phyloP scores from a whole-genome alignment of 1,284 basidiomycete genomes.

The Ganoderma boninense region DNA sequence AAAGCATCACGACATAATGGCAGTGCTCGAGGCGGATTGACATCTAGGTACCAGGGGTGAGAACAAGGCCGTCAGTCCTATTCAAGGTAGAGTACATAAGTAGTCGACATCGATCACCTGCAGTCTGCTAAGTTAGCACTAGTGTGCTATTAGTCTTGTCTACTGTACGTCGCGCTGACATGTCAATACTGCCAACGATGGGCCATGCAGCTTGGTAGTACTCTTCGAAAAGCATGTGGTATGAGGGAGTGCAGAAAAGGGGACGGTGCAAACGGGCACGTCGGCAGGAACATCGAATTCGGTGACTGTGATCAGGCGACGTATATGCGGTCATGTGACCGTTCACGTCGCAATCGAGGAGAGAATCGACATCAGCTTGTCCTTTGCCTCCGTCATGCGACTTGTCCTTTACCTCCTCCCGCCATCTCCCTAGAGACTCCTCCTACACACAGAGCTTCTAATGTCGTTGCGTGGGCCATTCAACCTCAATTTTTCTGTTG shows the following conservation, averaged over 20 bases:
- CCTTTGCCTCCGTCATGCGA: background rate
- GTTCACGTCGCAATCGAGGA: background rate
- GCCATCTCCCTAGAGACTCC: background rate
- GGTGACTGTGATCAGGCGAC: background rate
- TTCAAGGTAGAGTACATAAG: background rate
- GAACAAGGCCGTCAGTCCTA: constrained; percentile 3
- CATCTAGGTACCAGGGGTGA: constrained; percentile 8
- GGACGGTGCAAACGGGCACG: too few species aligned
- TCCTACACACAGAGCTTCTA: background rate
- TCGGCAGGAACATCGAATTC: background rate
- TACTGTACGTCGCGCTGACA: background rate
- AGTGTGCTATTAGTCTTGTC: background rate
- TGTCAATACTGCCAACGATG: background rate
- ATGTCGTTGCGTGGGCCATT: background rate
- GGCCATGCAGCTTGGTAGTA: background rate
- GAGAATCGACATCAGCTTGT: background rate
- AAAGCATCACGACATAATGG: background rate
- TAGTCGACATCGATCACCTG: background rate
- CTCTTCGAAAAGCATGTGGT: background rate
- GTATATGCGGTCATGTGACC: background rate
- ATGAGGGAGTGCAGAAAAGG: too few species aligned
- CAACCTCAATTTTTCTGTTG: background rate
- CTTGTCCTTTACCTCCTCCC: background rate
- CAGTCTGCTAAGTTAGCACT: too few species aligned
- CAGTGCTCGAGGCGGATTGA: background rate